phyloP scores from a whole-genome alignment of 345 rosid species.

The Hibiscus mutabilis region DNA sequence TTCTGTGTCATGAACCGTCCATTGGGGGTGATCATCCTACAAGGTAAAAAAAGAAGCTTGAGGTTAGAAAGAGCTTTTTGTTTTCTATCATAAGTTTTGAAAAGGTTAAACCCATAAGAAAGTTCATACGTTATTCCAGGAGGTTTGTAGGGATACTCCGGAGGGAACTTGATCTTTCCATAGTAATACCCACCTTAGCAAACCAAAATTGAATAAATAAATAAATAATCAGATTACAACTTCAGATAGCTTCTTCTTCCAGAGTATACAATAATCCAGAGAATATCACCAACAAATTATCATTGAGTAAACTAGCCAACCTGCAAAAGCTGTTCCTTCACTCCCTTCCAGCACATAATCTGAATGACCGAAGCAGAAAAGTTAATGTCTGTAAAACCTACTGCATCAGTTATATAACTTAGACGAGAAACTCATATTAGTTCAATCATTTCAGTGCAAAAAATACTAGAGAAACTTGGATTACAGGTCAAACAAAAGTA shows the following conservation, averaged over 20 bases:
- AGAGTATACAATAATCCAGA: constrained; percentile 16
- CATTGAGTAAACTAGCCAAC: constrained; percentile 30
- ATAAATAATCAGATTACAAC: background rate
- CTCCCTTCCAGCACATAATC: constrained; percentile 97
- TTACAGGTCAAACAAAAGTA: background rate
- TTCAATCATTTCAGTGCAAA: background rate
- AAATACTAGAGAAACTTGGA: background rate
- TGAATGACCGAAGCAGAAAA: constrained; percentile 26
- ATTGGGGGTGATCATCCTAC: constrained; percentile 93
- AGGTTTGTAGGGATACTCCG: constrained; percentile 29
- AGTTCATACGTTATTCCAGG: constrained; percentile 87
- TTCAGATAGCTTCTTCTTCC: background rate
- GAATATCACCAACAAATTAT: constrained; percentile 7
- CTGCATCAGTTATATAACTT: constrained; percentile 6
- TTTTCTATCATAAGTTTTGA: background rate
- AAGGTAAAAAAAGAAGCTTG: constrained; percentile 4
- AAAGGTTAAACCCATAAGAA: constrained; percentile 12
- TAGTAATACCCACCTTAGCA: background rate
- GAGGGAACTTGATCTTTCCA: background rate
- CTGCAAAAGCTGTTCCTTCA: constrained; percentile 89
- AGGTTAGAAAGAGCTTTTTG: background rate
- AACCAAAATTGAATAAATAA: background rate
- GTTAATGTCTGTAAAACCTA: constrained; percentile 1
- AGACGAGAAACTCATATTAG: background rate
- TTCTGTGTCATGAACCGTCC: constrained; percentile 94